Base-by-base conservation (phyloP, 176 grass and related monocot species). In the Hsuehochloa calcarea region DNA sequence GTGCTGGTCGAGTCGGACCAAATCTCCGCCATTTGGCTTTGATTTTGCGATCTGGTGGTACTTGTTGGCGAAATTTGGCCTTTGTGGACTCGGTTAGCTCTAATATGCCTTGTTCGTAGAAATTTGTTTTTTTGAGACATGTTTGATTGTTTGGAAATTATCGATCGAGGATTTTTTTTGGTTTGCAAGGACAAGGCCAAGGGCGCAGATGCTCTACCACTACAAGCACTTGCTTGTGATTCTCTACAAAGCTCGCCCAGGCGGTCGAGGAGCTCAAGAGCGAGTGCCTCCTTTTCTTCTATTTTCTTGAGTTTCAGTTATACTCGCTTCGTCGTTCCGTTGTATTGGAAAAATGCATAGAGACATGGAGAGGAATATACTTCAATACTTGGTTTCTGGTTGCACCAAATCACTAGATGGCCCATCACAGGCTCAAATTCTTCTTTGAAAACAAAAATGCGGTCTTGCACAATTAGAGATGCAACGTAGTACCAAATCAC, bases 181-280 rank as follows among this genome's bases (percentile, higher is more conserved):
- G n/a, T n/a, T n/a, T n/a, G n/a, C n/a, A n/a, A n/a, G n/a, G n/a
- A n/a, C n/a, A n/a, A n/a, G n/a, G n/a, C n/a, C n/a, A n/a, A n/a
- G n/a, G n/a, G n/a, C n/a, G n/a, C n/a, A n/a, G n/a, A n/a, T n/a
- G n/a, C n/a, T n/a, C n/a, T n/a, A n/a, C n/a, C n/a, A 93, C 78
- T 97, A 97, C 90, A 97, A 86, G 92, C 78, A 77, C 51, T 90
- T 4, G 88, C 95, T 16, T 91, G 92, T 49, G 95, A 0, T 97
- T 97, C 90, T 94, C 95, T 0, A 92, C 95, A 7, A 94, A 91
- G 81, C 88, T 97, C 16, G 94, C 92, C 26, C 73, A 78, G 75
- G 90, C 94, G 79, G 90, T 97, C 12, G 92, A 94, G 67, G 90
- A 92, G 26, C 85, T 97, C 64, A 91, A 90, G 82, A 88, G 95